phyloP scores from a whole-genome alignment of 345 rosid genomes.

The Populus pruinosa region DNA sequence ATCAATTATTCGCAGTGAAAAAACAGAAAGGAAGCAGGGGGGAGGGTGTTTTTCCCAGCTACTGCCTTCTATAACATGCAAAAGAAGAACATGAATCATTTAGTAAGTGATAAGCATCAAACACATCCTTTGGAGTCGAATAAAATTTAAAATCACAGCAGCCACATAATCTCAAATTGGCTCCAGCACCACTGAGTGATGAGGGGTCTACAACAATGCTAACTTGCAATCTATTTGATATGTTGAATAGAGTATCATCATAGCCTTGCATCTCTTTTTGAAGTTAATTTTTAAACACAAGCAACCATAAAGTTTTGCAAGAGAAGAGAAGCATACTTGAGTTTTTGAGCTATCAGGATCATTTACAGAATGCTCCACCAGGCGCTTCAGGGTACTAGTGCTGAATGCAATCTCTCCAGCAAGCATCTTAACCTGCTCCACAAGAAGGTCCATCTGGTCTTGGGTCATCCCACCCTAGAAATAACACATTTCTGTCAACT shows the following conservation, averaged over 20 bases:
- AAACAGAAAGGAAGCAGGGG: background rate
- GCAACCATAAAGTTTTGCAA: too few relatives aligned
- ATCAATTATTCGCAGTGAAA: background rate
- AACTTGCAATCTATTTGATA: background rate
- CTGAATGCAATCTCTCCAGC: constrained; percentile 97
- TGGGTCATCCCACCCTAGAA: constrained; percentile 69
- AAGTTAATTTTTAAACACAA: background rate
- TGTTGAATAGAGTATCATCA: background rate
- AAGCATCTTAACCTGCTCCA: constrained; percentile 98
- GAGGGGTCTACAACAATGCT: background rate
- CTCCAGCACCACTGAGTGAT: background rate
- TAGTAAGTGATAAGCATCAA: background rate
- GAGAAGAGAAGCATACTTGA: constrained; percentile 47
- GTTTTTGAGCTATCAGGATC: constrained; percentile 80
- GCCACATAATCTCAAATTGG: background rate
- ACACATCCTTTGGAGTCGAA: background rate
- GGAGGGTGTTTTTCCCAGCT: background rate
- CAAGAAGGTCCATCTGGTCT: constrained; percentile 95
- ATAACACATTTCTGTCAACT: background rate
- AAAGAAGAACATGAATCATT: background rate
- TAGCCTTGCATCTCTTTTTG: background rate
- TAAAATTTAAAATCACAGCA: background rate
- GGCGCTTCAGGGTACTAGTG: constrained; percentile 90
- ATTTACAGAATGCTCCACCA: constrained; percentile 78
- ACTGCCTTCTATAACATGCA: background rate